Conservation (phyloP, 768 basidiomycete species). For the Boletus vermiculosoides region DNA sequence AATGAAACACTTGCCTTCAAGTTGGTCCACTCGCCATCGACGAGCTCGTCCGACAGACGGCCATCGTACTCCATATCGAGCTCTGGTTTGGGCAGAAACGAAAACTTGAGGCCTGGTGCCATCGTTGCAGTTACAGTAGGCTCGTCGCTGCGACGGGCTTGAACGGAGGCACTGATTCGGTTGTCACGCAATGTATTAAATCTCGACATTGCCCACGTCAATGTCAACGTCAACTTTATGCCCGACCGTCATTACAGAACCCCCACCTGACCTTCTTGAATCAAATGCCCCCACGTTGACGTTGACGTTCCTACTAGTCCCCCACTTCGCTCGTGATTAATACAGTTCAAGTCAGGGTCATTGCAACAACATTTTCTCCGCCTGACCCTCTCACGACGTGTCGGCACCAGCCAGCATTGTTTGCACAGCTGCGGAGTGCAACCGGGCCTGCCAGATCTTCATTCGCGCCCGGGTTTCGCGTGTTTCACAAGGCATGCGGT, state of each 20-base stretch:
- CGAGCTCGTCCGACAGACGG: slow-evolving; percentile 5
- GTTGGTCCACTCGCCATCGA: slow-evolving; percentile 22
- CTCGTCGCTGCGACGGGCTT: neutral
- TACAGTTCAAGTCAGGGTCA: neutral
- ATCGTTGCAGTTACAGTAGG: neutral
- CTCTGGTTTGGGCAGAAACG: neutral
- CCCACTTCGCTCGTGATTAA: neutral
- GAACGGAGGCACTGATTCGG: neutral
- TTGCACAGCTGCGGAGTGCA: neutral
- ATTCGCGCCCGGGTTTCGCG: neutral
- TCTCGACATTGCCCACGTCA: slow-evolving; percentile 8
- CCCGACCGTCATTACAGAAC: neutral
- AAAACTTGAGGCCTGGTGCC: neutral
- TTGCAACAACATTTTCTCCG: neutral
- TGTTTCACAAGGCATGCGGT: neutral
- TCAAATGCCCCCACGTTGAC: neutral
- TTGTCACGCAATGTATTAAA: slow-evolving; percentile 1
- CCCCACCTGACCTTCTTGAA: neutral
- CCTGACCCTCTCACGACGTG: neutral
- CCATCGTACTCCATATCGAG: neutral
- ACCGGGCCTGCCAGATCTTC: neutral
- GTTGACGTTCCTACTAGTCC: neutral
- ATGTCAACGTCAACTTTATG: slow-evolving; percentile 9
- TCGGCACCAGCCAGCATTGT: neutral
- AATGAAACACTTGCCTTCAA: slow-evolving; percentile 16